Percentiles rank a stretch among this genome's conserved stretches.
These are phyloP conservation scores for Ophiostoma piceae DNA, from an alignment of 2,329 filamentous ascomycete genomes.

Conservation along the genomic window DNA sequence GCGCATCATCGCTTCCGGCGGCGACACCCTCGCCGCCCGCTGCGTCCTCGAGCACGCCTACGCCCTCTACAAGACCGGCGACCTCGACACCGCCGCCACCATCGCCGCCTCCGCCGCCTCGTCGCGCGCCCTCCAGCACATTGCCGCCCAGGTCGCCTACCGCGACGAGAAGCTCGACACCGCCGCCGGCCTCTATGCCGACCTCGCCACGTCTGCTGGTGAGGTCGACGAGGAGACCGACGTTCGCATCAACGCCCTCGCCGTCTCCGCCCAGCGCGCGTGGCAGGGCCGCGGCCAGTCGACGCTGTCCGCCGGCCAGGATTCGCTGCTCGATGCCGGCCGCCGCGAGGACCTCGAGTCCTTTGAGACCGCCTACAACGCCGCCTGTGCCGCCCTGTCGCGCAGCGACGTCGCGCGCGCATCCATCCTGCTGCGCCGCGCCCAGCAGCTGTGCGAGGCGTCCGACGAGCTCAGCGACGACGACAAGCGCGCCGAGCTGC, in stretches of 20 bases:
- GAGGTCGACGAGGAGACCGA: slow-evolving; percentile 63
- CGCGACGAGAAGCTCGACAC: slow-evolving; percentile 67
- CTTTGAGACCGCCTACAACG: slow-evolving; percentile 79
- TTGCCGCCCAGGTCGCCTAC: slow-evolving; percentile 66
- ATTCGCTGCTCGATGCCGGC: slow-evolving; percentile 47
- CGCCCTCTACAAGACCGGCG: slow-evolving; percentile 74
- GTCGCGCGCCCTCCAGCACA: slow-evolving; percentile 42
- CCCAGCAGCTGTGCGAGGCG: slow-evolving; percentile 65
- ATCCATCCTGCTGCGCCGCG: slow-evolving; percentile 61
- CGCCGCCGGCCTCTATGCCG: slow-evolving; percentile 58
- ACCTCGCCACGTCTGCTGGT: slow-evolving; percentile 43
- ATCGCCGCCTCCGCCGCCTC: slow-evolving; percentile 27
- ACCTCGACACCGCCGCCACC: slow-evolving; percentile 57
- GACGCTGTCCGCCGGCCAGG: slow-evolving; percentile 49
- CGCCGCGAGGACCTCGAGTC: slow-evolving; percentile 60
- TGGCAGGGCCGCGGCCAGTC: slow-evolving; percentile 57
- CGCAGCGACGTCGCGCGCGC: slow-evolving; percentile 61
- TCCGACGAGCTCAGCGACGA: slow-evolving; percentile 68
- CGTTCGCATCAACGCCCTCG: slow-evolving; percentile 68
- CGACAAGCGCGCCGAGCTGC: slow-evolving; percentile 67
- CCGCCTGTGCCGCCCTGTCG: slow-evolving; percentile 67
- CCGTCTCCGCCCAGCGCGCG: slow-evolving; percentile 65
- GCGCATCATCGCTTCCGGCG: slow-evolving; percentile 59
- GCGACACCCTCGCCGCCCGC: slow-evolving; percentile 53
- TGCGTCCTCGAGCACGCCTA: slow-evolving; percentile 70